Conservation (phyloP, 116 monocot species). For the Trichopus zeylanicus region DNA sequence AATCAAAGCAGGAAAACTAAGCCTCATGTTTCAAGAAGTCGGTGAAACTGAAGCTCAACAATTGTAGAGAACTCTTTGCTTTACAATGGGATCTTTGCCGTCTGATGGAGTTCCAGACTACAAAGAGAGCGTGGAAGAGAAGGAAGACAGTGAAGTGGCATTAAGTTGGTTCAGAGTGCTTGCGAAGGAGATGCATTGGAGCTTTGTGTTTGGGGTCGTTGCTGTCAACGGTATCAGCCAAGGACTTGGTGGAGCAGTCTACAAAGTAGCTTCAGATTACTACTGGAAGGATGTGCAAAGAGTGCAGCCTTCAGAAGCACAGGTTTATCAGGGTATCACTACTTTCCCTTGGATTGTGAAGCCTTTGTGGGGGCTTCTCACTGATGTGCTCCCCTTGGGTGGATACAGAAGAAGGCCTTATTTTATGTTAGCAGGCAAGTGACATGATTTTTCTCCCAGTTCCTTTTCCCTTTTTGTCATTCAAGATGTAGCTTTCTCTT, state of each 20-base stretch:
- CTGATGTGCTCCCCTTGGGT: conserved; percentile 61
- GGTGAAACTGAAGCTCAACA: too few species aligned
- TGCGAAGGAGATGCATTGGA: conserved; percentile 64
- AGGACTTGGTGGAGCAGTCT: conserved; percentile 52
- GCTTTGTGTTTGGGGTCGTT: conserved; percentile 50
- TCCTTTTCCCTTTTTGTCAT: too few species aligned
- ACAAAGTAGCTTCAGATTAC: conserved; percentile 54
- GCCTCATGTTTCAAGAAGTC: too few species aligned
- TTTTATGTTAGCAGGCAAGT: conserved; percentile 69
- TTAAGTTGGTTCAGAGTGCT: conserved; percentile 51
- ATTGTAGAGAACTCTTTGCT: too few species aligned
- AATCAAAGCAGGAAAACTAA: too few species aligned
- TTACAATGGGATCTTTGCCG: background rate
- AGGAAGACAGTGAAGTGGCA: background rate
- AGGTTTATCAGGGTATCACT: conserved; percentile 64
- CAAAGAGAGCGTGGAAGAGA: background rate
- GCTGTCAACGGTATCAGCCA: conserved; percentile 59
- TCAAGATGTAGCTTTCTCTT: too few species aligned
- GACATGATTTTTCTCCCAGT: too few species aligned
- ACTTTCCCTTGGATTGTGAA: conserved; percentile 78
- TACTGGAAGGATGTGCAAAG: conserved; percentile 88
- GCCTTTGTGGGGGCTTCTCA: conserved; percentile 78
- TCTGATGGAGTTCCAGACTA: background rate
- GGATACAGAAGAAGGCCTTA: conserved; percentile 69
- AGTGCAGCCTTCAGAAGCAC: conserved; percentile 59